Conservation (phyloP, 805 yeast genomes). For the Metschnikowia arizonensis region DNA sequence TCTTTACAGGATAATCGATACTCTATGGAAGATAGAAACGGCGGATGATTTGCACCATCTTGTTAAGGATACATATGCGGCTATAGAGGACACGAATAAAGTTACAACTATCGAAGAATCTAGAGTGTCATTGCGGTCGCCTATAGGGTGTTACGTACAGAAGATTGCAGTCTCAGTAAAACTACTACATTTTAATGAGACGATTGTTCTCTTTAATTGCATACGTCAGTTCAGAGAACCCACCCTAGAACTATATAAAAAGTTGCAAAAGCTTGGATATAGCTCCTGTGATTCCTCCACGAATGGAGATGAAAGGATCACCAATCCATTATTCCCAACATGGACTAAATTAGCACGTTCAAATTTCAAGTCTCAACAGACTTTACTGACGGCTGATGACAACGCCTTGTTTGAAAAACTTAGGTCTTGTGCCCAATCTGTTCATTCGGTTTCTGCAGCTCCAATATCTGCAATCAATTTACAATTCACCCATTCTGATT, state of each 20-base stretch:
- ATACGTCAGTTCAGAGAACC: slow-evolving; percentile 33
- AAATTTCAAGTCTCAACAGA: background rate
- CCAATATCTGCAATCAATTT: background rate
- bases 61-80: slow-evolving; percentile 12
- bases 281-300: background rate
- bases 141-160: slow-evolving; percentile 43
- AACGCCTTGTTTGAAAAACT: background rate
- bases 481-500: slow-evolving; percentile 24
- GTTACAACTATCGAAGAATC: slow-evolving; percentile 7
- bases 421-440: background rate
- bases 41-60: slow-evolving; percentile 46
- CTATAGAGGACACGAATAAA: slow-evolving; percentile 13
- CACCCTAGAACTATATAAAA: slow-evolving; percentile 18
- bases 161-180: slow-evolving; percentile 38
- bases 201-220: slow-evolving; percentile 32
- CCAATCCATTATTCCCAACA: slow-evolving; percentile 5
- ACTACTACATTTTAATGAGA: slow-evolving; percentile 46
- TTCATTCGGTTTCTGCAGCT: slow-evolving; percentile 1
- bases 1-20: slow-evolving; percentile 7
- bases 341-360: slow-evolving; percentile 7
- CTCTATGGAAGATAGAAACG: slow-evolving; percentile 45
- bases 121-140: slow-evolving; percentile 22
- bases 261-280: background rate
- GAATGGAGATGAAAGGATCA: background rate
- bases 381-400: background rate